Conservation (phyloP, 768 basidiomycete species). For the Auriscalpium microsporum region DNA sequence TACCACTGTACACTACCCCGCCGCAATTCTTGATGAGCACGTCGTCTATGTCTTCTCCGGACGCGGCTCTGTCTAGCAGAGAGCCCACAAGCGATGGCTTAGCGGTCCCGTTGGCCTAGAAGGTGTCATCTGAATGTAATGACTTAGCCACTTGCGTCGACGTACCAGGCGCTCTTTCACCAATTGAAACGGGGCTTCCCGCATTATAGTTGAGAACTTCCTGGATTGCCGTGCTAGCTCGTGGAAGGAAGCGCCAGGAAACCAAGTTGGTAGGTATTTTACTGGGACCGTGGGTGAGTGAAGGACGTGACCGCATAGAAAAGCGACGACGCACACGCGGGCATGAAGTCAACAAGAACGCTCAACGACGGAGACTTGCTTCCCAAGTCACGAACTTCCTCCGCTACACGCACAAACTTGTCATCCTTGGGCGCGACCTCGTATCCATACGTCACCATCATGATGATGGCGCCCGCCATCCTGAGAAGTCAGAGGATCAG, state of each 20-base stretch:
- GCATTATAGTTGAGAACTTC: conserved; percentile 3
- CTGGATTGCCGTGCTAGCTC: background rate
- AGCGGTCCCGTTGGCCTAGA: too few species aligned
- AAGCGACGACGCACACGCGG: background rate
- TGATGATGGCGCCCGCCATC: conserved; percentile 6
- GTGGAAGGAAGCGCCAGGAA: conserved; percentile 14
- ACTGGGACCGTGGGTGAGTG: conserved; percentile 1
- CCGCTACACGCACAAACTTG: conserved; percentile 9
- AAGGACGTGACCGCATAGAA: background rate
- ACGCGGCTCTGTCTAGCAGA: too few species aligned
- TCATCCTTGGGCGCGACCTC: conserved; percentile 5
- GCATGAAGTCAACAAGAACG: background rate
- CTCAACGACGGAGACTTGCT: background rate
- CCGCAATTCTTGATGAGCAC: too few species aligned
- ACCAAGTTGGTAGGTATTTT: conserved; percentile 12
- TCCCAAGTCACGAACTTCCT: conserved; percentile 1
- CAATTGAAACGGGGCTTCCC: conserved; percentile 2
- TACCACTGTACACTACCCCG: too few species aligned
- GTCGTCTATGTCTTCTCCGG: too few species aligned
- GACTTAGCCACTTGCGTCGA: too few species aligned
- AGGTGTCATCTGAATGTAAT: too few species aligned
- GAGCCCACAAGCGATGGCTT: too few species aligned
- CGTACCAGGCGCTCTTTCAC: conserved; percentile 3
- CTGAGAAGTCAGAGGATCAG: background rate
- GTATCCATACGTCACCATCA: conserved; percentile 14